Evolutionary conservation across 495 filamentous ascomycete species (phyloP).

Genomic region (Durotheca rogersii): DNA sequence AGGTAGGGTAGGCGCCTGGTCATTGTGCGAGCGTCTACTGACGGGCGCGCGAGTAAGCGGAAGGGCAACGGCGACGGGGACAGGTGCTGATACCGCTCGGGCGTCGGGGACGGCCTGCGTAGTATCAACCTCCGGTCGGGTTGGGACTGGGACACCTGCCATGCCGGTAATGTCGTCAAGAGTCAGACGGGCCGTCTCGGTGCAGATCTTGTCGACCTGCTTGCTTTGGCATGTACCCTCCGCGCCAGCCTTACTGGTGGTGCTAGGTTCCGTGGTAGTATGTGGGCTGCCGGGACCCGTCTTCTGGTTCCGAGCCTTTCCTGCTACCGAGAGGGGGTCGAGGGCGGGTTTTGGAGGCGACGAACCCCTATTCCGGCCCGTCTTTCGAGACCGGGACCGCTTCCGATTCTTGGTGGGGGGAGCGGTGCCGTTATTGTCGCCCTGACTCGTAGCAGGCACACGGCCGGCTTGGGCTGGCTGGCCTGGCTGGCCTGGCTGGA

Average conservation of each 20-base stretch:
- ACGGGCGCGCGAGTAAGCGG: conserved; percentile 2
- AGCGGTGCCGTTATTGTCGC: conserved; percentile 26
- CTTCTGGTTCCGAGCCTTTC: conserved; percentile 19
- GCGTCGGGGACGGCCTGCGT: conserved; percentile 9
- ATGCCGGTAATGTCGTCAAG: conserved; percentile 17
- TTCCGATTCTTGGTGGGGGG: conserved; percentile 13
- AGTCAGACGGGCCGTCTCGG: conserved; percentile 13
- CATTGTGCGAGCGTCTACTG: too few species aligned
- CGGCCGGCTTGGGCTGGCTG: conserved; percentile 17
- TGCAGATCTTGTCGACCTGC: conserved; percentile 6
- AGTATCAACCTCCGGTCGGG: conserved; percentile 1
- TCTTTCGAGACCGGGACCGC: conserved; percentile 7
- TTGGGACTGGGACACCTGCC: neutral
- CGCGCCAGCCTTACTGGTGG: conserved; percentile 4
- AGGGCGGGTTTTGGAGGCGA: neutral
- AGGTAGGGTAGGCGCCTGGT: conserved; percentile 19
- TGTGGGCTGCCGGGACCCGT: conserved; percentile 34
- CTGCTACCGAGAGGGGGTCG: conserved; percentile 20
- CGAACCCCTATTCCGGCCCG: neutral
- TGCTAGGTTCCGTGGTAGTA: conserved; percentile 4
- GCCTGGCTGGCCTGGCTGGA: too few species aligned
- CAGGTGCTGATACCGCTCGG: conserved; percentile 8
- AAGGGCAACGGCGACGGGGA: conserved; percentile 24
- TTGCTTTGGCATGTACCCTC: conserved; percentile 1
- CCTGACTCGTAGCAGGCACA: conserved; percentile 24